Evolutionary conservation across 768 basidiomycete genomes (phyloP), one percentile per base, ranked within the genome.

Genomic region (Phlegmacium glaucopus): DNA sequence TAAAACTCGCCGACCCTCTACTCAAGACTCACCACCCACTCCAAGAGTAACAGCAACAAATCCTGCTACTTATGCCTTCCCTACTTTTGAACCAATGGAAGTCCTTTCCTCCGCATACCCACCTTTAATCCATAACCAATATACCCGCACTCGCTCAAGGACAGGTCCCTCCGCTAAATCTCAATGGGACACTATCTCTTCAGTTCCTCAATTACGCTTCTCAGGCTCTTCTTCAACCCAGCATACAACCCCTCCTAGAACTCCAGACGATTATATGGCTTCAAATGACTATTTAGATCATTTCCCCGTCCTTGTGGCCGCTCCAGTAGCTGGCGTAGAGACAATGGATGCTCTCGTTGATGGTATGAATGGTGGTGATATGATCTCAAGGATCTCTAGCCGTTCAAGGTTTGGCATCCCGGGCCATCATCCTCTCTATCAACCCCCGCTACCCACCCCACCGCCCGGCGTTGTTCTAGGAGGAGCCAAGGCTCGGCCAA

Each of bases 291-390:
- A 70, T 13, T 66, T 78, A 39, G 72, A 78, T 42, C 64, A 77
- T 41, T 80, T 83, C 55, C 72, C 83, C 12, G 83, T 85, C 18
- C 62, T 87, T 22, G 89, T 92, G 15, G 79, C 88, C 37, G 88
- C 89, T 15, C 87, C 88, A 4, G 68, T 86, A 6, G 64, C 87
- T 5, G 89, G 88, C 2, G 88, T 93, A 8, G 90, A 91, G 67
- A 82, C 82, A 8, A 87, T 93, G 83, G 90, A 93, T 61, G 90
- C 90, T 10, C 66, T 93, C 44, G 90, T 93, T 6, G 90, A 91
- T 54, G 87, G 87, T 8, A 92, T 93, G 90, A 93, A 92, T 59
- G 85, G 85, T 22, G 78, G 75, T 37, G 83, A 87, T 46, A 75
- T 82, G 52, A 64, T 80, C 52, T 71, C 61, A 58, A 44, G 70